phyloP scores from a whole-genome alignment of 1,284 basidiomycete genomes.

The Fomitopsis schrenkii region DNA sequence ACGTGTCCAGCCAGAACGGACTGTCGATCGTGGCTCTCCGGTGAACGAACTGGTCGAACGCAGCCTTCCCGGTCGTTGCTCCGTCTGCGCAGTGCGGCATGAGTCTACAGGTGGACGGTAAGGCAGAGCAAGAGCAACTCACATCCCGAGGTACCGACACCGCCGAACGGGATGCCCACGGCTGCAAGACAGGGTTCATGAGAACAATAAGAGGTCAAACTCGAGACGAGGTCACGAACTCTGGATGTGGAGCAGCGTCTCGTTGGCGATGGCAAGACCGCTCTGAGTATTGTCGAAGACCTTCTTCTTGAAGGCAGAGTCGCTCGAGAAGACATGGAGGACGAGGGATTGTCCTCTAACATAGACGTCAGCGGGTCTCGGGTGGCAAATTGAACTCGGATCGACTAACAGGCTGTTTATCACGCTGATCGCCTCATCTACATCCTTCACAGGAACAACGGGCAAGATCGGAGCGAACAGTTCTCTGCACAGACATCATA shows the following conservation, averaged over 20 bases:
- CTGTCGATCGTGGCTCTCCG: not conserved
- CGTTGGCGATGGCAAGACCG: slow-evolving; percentile 59
- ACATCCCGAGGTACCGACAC: slow-evolving; percentile 67
- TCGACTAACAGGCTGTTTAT: slow-evolving; percentile 51
- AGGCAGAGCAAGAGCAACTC: slow-evolving; percentile 19
- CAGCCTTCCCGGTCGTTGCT: not conserved
- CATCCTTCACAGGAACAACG: slow-evolving; percentile 64
- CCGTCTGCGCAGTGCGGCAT: not conserved
- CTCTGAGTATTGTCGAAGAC: slow-evolving; percentile 63
- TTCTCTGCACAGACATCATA: slow-evolving; percentile 9
- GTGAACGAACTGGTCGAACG: not conserved
- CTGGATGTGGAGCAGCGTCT: slow-evolving; percentile 48
- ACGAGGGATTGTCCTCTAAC: slow-evolving; percentile 68
- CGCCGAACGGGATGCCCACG: slow-evolving; percentile 64
- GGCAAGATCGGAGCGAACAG: slow-evolving; percentile 46
- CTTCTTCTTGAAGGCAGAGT: slow-evolving; percentile 56
- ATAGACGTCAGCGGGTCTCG: not conserved
- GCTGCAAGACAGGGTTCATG: slow-evolving; percentile 27
- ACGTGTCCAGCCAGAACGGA: not conserved
- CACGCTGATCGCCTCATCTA: slow-evolving; percentile 69
- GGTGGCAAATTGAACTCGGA: not conserved
- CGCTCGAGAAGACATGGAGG: slow-evolving; percentile 68
- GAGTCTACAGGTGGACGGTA: not conserved
- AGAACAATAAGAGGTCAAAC: not conserved
- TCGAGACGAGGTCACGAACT: slow-evolving; percentile 26